Conservation (phyloP, 1,284 basidiomycete species). For the Marasmius tenuissimus region DNA sequence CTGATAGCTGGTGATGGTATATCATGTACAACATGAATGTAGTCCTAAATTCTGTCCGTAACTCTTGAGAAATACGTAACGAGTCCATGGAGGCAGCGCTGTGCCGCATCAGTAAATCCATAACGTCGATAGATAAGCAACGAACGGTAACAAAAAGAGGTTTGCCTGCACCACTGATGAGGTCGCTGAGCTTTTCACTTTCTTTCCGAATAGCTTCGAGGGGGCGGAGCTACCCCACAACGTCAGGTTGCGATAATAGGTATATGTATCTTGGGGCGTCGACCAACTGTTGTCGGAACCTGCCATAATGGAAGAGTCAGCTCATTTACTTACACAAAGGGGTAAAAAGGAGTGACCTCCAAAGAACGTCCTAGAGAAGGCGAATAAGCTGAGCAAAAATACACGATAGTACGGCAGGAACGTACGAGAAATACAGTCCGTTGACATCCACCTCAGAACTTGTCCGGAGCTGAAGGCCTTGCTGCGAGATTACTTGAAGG, state of each 20-base stretch:
- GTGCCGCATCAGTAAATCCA: background rate
- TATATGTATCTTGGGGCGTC: constrained; percentile 57
- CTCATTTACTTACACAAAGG: background rate
- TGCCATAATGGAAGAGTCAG: constrained; percentile 19
- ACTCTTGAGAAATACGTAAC: too few relatives aligned
- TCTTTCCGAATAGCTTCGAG: constrained; percentile 44
- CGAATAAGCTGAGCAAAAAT: background rate
- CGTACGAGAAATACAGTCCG: constrained; percentile 69
- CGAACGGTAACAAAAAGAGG: background rate
- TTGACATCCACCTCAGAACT: constrained; percentile 45
- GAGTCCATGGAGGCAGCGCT: background rate
- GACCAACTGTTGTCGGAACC: constrained; percentile 67
- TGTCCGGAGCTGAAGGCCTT: constrained; percentile 52
- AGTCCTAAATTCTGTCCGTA: too few relatives aligned
- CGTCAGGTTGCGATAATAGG: constrained; percentile 69
- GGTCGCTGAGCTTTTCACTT: constrained; percentile 21
- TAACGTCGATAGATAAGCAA: background rate
- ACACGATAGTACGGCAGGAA: constrained; percentile 9
- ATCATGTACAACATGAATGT: too few relatives aligned
- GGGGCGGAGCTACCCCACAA: constrained; percentile 49
- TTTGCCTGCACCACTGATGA: background rate
- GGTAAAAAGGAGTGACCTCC: constrained; percentile 44
- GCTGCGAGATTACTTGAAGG: constrained; percentile 47
- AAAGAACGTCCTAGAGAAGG: constrained; percentile 60
- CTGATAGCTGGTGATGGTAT: too few relatives aligned